phyloP scores from a whole-genome alignment of 179 eudicot genomes.

The Nepenthes alata region DNA sequence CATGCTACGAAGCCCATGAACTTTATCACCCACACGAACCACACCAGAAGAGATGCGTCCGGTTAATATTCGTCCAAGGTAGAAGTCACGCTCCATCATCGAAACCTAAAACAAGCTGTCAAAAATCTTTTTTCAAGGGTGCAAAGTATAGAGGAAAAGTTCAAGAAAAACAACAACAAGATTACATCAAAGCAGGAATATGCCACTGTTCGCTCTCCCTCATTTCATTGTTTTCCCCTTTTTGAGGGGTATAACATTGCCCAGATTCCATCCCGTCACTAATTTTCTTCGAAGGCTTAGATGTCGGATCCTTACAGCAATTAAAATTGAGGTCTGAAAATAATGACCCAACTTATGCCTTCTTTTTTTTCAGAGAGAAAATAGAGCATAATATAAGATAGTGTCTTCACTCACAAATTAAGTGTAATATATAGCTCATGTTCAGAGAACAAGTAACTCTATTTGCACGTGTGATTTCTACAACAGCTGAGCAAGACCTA shows the following conservation, averaged over 20 bases:
- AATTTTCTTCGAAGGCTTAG: too few species aligned
- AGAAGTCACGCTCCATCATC: slow-evolving; percentile 90
- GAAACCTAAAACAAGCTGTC: slow-evolving; percentile 78
- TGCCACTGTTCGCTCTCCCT: too few species aligned
- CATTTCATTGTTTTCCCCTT: too few species aligned
- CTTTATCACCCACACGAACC: slow-evolving; percentile 72
- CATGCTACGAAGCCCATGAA: slow-evolving; percentile 64
- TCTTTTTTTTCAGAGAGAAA: too few species aligned
- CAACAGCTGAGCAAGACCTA: background rate
- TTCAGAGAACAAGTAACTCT: background rate
- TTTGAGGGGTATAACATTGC: too few species aligned
- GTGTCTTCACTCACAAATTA: too few species aligned
- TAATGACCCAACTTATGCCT: too few species aligned
- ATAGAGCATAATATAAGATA: too few species aligned
- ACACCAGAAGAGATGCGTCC: slow-evolving; percentile 75
- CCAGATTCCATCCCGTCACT: too few species aligned
- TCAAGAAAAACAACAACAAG: background rate
- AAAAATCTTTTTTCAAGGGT: slow-evolving; percentile 41
- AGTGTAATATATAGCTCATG: too few species aligned
- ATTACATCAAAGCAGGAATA: background rate
- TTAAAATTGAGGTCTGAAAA: background rate
- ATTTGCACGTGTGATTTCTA: background rate
- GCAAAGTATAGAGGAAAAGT: slow-evolving; percentile 8
- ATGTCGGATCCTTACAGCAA: background rate
- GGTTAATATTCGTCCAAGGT: slow-evolving; percentile 84